Base-by-base conservation (phyloP, 73 alveolate species). In the Blepharisma japonicum region DNA sequence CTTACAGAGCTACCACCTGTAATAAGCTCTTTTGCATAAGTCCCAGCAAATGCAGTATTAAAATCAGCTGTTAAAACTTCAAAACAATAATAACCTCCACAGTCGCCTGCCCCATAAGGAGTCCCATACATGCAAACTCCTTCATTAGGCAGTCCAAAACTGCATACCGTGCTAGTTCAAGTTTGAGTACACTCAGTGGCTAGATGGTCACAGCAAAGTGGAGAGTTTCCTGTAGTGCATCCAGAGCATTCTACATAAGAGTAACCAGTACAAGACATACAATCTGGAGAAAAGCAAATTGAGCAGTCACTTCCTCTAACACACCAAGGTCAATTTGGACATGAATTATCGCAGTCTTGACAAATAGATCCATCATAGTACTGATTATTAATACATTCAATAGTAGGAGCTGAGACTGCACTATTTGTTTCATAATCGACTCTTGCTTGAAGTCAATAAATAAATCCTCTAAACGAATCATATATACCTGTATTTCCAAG, bases 241-340 rank as follows among this genome's bases (percentile, higher is more conserved):
- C 48, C 14, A 61, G 14, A 61, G 74, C 74, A 61, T 1, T 0
- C 2, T 14, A 2, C 39, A 8, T 1, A 20, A 18, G 14, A 8
- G 4, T 20, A 61, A 1, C 74, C 74, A 18, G 74, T 61, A 25
- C 74, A 61, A 20, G 74, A 61, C 5, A 1, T 25, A 61, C 74
- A 61, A 2, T 14, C 47, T 25, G 47, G 18, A 0, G 14, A n/a
- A 61, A 14, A 61, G 23, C 74, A 61, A 20, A 48, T 14, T 61
- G 74, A 61, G 4, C 74, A 61, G 14, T n/a, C 11, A 5, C 74
- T 61, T 2, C 74, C 74, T 14, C 47, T 14, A 61, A 25, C 5
- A 5, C 74, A 61, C 48, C 74, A 61, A 20, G 74, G 74, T 48
- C 74, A 61, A 5, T n/a, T 25, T 14, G 74, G 18, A 5, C 74